Conservation (phyloP, 2,329 filamentous ascomycete species). For the Chaetomiaceae sp. region DNA sequence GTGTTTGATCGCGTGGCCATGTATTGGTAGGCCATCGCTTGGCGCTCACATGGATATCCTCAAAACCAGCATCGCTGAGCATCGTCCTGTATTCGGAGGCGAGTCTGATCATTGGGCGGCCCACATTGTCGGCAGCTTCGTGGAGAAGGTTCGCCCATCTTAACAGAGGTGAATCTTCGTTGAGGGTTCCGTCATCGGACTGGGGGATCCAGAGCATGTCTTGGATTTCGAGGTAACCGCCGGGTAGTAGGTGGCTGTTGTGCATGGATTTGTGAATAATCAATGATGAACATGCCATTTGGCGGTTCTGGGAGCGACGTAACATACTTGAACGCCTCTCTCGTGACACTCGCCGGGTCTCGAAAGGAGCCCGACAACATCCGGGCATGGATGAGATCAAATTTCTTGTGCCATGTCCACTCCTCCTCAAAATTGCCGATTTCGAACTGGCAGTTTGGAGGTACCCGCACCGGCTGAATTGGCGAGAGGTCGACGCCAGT, state of each 20-base stretch:
- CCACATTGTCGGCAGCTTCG: background rate
- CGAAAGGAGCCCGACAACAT: background rate
- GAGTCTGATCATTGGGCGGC: background rate
- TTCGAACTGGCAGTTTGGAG: background rate
- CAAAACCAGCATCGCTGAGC: background rate
- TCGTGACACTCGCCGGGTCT: background rate
- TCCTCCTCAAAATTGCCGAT: background rate
- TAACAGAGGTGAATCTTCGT: background rate
- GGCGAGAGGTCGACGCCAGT: background rate
- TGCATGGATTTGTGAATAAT: too few species aligned
- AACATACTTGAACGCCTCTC: background rate
- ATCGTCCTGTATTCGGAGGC: background rate
- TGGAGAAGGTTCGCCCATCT: background rate
- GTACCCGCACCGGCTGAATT: too few species aligned
- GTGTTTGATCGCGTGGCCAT: background rate
- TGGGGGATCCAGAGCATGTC: background rate
- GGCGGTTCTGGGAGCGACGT: too few species aligned
- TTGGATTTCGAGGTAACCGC: background rate
- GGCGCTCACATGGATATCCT: background rate
- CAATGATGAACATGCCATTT: too few species aligned
- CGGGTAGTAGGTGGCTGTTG: background rate
- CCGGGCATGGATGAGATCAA: background rate
- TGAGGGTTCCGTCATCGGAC: background rate
- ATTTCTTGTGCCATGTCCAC: background rate
- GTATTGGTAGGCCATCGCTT: background rate